phyloP scores from a whole-genome alignment of 495 filamentous ascomycete genomes.

The Penicillium turbatum region DNA sequence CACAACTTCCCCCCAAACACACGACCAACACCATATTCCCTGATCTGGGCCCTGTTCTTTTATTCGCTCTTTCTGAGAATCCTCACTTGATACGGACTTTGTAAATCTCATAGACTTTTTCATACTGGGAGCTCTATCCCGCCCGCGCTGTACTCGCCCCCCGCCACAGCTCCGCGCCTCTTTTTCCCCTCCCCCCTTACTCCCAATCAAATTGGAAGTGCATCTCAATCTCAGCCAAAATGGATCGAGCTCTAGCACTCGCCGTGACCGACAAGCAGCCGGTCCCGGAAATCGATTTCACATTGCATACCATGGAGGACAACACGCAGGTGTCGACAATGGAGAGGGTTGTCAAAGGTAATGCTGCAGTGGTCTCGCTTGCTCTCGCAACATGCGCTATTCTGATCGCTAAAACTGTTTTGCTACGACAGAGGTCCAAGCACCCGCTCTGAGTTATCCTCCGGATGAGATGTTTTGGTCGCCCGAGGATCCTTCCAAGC shows the following conservation, averaged over 20 bases:
- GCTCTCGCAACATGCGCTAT: conserved; percentile 8
- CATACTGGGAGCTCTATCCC: conserved; percentile 15
- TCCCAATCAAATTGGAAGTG: conserved; percentile 6
- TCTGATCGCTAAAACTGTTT: conserved; percentile 14
- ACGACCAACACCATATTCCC: not conserved
- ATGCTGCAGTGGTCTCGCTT: conserved; percentile 7
- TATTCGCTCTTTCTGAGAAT: not conserved
- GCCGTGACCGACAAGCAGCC: conserved; percentile 91
- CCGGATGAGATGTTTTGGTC: conserved; percentile 76
- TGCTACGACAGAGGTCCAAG: conserved; percentile 74
- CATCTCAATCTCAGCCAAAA: conserved; percentile 21
- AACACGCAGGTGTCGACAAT: conserved; percentile 87
- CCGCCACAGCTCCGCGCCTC: conserved; percentile 22
- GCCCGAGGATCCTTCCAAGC: conserved; percentile 78
- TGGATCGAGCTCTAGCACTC: conserved; percentile 51
- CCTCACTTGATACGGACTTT: not conserved
- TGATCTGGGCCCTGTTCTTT: not conserved
- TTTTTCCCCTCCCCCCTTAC: conserved; percentile 18
- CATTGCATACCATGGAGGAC: conserved; percentile 97
- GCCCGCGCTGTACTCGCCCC: conserved; percentile 15
- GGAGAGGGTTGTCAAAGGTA: conserved; percentile 98
- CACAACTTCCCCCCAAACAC: conserved; percentile 1
- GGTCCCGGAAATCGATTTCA: conserved; percentile 96
- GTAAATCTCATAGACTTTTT: conserved; percentile 6
- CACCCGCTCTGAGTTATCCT: conserved; percentile 86